Percentiles rank a stretch among this genome's conserved stretches.
Evolutionary conservation across 257 asterid genomes (phyloP).

Genomic region (Nicotiana otophora): DNA sequence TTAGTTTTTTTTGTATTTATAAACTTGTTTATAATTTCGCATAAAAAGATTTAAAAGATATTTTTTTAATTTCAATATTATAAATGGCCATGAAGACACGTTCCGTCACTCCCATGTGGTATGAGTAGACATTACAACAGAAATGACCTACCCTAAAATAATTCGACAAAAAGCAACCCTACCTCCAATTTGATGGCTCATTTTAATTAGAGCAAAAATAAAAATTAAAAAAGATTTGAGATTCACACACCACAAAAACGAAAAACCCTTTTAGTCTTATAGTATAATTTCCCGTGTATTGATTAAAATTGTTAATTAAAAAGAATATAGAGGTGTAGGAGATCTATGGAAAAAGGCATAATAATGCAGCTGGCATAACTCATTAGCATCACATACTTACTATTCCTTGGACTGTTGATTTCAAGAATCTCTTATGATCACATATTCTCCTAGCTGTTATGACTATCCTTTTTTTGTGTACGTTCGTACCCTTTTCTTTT

Average conservation of each 20-base stretch:
- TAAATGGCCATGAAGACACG: no score
- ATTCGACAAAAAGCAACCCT: not conserved
- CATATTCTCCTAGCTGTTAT: not conserved
- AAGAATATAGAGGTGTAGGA: conserved; percentile 2
- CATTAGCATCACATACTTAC: not conserved
- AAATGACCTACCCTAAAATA: conserved; percentile 22
- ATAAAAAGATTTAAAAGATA: no score
- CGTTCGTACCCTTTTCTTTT: no score
- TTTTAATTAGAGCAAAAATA: not conserved
- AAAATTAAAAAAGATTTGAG: not conserved
- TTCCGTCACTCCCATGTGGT: conserved; percentile 6
- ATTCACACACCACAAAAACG: not conserved
- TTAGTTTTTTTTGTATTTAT: no score
- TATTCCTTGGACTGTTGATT: not conserved
- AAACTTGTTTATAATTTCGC: no score
- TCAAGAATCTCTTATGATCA: not conserved
- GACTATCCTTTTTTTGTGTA: not conserved
- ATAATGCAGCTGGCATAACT: not conserved
- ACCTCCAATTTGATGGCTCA: not conserved
- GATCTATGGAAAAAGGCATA: conserved; percentile 13
- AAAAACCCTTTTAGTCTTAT: not conserved
- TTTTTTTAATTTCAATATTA: no score
- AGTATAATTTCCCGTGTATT: not conserved
- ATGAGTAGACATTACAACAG: conserved; percentile 29
- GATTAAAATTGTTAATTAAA: not conserved